Evolutionary conservation across 2,329 filamentous ascomycete genomes (phyloP).

Genomic region (Neofusicoccum parvum): DNA sequence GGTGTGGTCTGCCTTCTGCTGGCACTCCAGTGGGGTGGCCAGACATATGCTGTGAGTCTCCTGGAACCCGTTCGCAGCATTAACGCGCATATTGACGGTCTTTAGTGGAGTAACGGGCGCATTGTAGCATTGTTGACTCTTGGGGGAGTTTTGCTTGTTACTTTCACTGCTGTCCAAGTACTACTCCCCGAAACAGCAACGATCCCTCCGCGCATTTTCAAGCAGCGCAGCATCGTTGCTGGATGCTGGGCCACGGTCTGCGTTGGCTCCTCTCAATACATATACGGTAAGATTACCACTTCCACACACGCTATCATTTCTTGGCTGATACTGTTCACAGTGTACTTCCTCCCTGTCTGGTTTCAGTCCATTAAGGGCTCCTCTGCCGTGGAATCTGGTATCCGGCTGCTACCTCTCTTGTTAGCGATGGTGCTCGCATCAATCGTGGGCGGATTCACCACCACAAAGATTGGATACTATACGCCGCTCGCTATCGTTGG

Average conservation of each 20-base stretch:
- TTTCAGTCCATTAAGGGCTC: slow-evolving; percentile 49
- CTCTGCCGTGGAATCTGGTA: slow-evolving; percentile 41
- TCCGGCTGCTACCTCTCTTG: slow-evolving; percentile 36
- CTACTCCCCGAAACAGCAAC: slow-evolving; percentile 28
- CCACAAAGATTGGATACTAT: slow-evolving; percentile 44
- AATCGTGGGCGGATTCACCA: slow-evolving; percentile 32
- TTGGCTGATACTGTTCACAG: too few relatives aligned
- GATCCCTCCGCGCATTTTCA: slow-evolving; percentile 39
- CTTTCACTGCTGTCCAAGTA: slow-evolving; percentile 28
- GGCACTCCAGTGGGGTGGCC: slow-evolving; percentile 52
- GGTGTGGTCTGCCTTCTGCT: slow-evolving; percentile 52
- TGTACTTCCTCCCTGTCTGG: slow-evolving; percentile 36
- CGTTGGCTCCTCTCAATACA: too few relatives aligned
- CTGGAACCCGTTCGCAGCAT: too few relatives aligned
- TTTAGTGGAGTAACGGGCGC: background rate
- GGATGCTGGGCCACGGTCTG: background rate
- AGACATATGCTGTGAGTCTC: slow-evolving; percentile 23
- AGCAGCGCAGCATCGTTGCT: slow-evolving; percentile 35
- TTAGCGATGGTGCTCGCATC: slow-evolving; percentile 33
- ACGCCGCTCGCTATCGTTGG: slow-evolving; percentile 44
- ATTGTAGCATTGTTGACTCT: background rate
- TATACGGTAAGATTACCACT: too few relatives aligned
- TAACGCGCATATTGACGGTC: background rate
- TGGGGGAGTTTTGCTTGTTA: background rate
- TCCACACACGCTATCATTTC: too few relatives aligned